phyloP scores from a whole-genome alignment of 2,329 filamentous ascomycete genomes.

The Neonectria ditissima region DNA sequence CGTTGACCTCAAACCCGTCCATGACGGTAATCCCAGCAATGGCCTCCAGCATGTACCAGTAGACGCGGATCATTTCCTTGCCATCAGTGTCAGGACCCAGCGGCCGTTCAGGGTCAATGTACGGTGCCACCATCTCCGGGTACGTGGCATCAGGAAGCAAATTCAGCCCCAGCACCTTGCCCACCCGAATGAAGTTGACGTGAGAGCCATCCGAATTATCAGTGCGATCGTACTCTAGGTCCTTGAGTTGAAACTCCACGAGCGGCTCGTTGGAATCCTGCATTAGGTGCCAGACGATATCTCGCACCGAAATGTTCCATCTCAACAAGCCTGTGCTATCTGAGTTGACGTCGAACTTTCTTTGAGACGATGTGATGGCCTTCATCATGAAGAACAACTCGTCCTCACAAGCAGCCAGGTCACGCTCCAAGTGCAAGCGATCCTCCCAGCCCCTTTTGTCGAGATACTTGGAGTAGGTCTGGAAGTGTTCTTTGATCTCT shows the following conservation, averaged over 20 bases:
- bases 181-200: constrained; percentile 89
- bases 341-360: constrained; percentile 79
- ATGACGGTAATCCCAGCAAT: constrained; percentile 98
- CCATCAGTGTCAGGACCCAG: constrained; percentile 59
- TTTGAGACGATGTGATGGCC: constrained; percentile 95
- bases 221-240: constrained; percentile 92
- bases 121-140: constrained; percentile 94
- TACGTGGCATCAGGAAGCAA: constrained; percentile 91
- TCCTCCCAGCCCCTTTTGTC: constrained; percentile 94
- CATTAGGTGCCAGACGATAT: constrained; percentile 98
- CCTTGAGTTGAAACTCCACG: constrained; percentile 91
- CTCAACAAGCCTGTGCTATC: constrained; percentile 84
- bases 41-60: constrained; percentile 98
- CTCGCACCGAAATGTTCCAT: constrained; percentile 93
- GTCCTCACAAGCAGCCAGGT: constrained; percentile 90
- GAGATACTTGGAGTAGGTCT: constrained; percentile 87
- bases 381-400: constrained; percentile 99
- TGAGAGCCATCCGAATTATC: constrained; percentile 98
- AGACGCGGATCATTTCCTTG: constrained; percentile 89
- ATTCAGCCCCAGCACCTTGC: constrained; percentile 89
- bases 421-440: constrained; percentile 86
- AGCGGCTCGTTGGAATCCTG: constrained; percentile 87
- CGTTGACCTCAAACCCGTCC: constrained; percentile 94
- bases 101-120: constrained; percentile 74
- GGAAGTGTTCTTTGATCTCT: constrained; percentile 96